Evolutionary conservation across 345 rosid genomes (phyloP), one percentile per base, ranked within the genome.

Genomic region (Rhizophora mangle): DNA sequence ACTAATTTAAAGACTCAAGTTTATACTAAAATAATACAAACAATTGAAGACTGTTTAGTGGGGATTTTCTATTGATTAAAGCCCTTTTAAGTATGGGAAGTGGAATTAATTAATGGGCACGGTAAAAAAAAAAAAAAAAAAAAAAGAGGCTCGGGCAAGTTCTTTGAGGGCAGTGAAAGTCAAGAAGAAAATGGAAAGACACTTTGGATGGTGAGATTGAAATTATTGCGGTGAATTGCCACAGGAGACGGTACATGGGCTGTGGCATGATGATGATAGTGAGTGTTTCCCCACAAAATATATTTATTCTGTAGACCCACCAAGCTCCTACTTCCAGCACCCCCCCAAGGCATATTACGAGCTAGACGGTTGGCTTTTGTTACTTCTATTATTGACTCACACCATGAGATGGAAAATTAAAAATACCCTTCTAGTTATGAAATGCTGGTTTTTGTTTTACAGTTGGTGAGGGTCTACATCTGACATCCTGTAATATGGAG

Each of bases 221-320:
- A 43, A 39, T 68, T 55, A 24, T 18, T 11, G 26, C n/a, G 43
- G 24, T 26, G 13, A 31, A 47, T 15, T 55, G 20, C 6, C 54
- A 2, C 13, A 3, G 19, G 62, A 34, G 34, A 67, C 68, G 18
- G 20, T 63, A 57, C 36, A 26, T 53, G 59, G 72, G 65, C 22
- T 34, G 19, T 60, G 59, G 53, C 55, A 60, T 73, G 60, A 5
- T 51, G 54, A 56, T 77, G 74, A 74, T 31, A 54, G 70, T 74
- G 79, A 75, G 27, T 4, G 24, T 65, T 79, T 65, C 82, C 81
- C 73, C 81, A 51, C 53, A 56, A 81, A 76, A 74, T 65, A 80
- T 83, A 68, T 79, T 74, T 71, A 64, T 56, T 26, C 24, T 67
- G 21, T 29, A 70, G 77, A 46, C 76, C 83, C 80, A 76, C 78